Percentiles rank a stretch among this genome's conserved stretches.
phyloP scores from a whole-genome alignment of 148 eudicot species.

The Nepenthes mirabilis region DNA sequence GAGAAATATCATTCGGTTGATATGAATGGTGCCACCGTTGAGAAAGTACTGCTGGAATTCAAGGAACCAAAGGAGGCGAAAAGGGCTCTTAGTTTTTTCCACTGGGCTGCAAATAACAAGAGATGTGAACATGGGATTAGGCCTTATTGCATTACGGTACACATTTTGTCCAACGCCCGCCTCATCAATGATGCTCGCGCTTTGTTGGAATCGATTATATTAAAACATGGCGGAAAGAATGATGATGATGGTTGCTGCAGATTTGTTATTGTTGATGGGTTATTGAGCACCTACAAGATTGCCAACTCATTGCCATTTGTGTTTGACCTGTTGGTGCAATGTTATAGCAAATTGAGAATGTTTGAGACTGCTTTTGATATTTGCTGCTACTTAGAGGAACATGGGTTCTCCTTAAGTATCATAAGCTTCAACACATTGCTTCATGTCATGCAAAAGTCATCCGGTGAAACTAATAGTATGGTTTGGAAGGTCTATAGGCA shows the following conservation, averaged over 20 bases:
- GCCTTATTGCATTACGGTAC: constrained; percentile 48
- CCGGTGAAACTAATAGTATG: constrained; percentile 23
- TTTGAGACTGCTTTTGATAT: constrained; percentile 42
- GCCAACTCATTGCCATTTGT: constrained; percentile 49
- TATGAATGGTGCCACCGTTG: constrained; percentile 23
- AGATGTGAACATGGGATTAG: constrained; percentile 29
- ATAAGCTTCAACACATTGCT: constrained; percentile 61
- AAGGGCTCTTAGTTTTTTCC: constrained; percentile 64
- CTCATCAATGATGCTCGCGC: constrained; percentile 55
- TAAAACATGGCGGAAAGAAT: constrained; percentile 6
- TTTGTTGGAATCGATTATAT: constrained; percentile 50
- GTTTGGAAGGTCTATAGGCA: constrained; percentile 75
- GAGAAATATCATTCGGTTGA: constrained; percentile 20
- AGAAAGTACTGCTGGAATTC: constrained; percentile 47
- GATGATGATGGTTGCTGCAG: constrained; percentile 7
- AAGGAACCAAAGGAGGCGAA: constrained; percentile 60
- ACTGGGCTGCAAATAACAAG: constrained; percentile 55
- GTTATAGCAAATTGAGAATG: constrained; percentile 64
- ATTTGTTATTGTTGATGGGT: constrained; percentile 30
- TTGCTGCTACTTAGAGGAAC: constrained; percentile 42
- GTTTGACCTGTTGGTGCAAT: constrained; percentile 73
- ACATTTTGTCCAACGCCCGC: constrained; percentile 42
- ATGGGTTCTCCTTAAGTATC: constrained; percentile 46
- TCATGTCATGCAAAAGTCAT: constrained; percentile 41
- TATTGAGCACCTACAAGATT: constrained; percentile 34